Base-by-base conservation (phyloP, 2,329 filamentous ascomycete genomes). In the Hirsutella minnesotensis region DNA sequence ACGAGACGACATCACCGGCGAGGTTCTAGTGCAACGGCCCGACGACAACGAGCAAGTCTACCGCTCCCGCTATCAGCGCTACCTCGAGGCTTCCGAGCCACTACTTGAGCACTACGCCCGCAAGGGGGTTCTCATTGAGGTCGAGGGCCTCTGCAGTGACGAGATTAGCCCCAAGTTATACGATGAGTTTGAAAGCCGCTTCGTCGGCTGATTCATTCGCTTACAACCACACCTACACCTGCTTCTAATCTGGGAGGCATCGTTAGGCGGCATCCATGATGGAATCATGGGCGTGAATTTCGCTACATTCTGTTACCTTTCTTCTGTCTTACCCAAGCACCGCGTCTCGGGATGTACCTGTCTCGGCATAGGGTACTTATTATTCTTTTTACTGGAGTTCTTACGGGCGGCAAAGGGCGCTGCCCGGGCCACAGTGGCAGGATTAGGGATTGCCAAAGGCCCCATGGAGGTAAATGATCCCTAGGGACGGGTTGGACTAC, bases 81-180 rank as follows among this genome's bases (percentile, higher is more conserved):
- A 96, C 56, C 79, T 86, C 54, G 86, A 95, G 61, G 90, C 83
- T 4, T 95, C 85, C 60, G 73, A 80, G 60, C 84, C 86, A 15
- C 67, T 98, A 37, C 69, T 98, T 16, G 84, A 94, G 52, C 86
- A 95, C 64, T 98, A 98, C 57, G 83, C 86, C 40, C 75, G 77
- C 49, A 83, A 83, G 59, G 87, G 86, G 9, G 81, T 95, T 12
- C 66, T 98, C 31, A 87, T 85, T 77, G 86, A 86, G 47, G 87
- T 95, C 4, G 72, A 86, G 52, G 92, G 92, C 19, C 78, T 89
- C 64, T 90, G 80, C 60, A 95, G 88, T 57, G 86, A 98, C 57
- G 92, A 96, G 66, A 98, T 98, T 53, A 89, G 76, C 42, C 92
- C 92, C n/a, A 81, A 88, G 67, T 70, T 98, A 22, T 85, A 87